phyloP scores from a whole-genome alignment of 202 grass and related monocot species.

The Carex arenaria region DNA sequence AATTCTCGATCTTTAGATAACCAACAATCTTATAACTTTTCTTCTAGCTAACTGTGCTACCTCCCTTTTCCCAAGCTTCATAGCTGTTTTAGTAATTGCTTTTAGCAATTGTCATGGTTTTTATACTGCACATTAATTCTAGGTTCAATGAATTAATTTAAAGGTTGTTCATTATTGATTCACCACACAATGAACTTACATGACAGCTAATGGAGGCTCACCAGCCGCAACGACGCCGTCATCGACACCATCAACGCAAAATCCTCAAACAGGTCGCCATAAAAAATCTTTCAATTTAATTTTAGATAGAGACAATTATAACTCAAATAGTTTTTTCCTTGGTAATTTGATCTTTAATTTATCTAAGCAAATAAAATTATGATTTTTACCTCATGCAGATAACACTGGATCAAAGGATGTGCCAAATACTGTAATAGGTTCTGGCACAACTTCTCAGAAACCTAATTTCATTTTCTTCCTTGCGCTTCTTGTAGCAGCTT shows the following conservation, averaged over 20 bases:
- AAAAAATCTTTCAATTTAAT: neutral
- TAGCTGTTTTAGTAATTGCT: too few relatives aligned
- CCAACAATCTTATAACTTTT: too few relatives aligned
- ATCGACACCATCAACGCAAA: neutral
- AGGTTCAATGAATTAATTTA: neutral
- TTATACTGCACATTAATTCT: neutral
- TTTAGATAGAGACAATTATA: neutral
- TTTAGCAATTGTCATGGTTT: too few relatives aligned
- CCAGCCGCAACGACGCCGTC: neutral
- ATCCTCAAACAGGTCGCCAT: neutral
- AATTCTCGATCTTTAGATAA: too few relatives aligned
- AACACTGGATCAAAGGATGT: neutral
- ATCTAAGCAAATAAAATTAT: neutral
- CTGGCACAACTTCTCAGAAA: neutral
- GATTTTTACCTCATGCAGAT: neutral
- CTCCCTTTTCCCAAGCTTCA: too few relatives aligned
- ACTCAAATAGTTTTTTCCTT: neutral
- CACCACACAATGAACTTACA: neutral
- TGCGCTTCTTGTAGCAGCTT: neutral
- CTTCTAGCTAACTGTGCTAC: too few relatives aligned
- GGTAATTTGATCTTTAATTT: neutral
- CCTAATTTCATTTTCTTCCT: constrained; percentile 12
- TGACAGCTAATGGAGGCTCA: neutral
- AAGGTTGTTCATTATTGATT: neutral
- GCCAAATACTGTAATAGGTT: neutral